Evolutionary conservation across 148 eudicot species (phyloP).

Genomic region (Simmondsia chinensis): DNA sequence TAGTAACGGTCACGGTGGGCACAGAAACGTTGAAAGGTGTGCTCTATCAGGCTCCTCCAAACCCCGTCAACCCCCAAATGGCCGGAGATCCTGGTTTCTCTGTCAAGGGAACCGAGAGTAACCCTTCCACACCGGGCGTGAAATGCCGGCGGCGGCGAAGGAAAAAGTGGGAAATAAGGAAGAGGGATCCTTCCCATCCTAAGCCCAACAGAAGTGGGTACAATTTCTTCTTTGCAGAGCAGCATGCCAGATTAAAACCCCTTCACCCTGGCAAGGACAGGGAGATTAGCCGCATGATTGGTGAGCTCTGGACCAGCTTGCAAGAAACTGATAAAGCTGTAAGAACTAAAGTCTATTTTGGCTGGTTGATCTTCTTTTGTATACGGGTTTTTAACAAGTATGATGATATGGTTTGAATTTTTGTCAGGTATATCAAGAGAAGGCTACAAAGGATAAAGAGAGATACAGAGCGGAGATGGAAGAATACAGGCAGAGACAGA

Average conservation of each 20-base stretch:
- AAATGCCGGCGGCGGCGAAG: conserved; percentile 40
- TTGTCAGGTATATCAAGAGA: conserved; percentile 79
- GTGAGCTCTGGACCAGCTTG: conserved; percentile 76
- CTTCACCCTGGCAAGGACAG: conserved; percentile 69
- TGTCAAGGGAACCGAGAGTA: conserved; percentile 3
- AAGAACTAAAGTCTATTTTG: conserved; percentile 18
- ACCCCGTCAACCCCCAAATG: conserved; percentile 3
- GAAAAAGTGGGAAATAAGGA: conserved; percentile 58
- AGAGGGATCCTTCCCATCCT: conserved; percentile 86
- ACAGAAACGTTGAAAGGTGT: conserved; percentile 68
- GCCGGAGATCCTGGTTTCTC: conserved; percentile 8
- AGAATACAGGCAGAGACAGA: conserved; percentile 41
- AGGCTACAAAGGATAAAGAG: conserved; percentile 75
- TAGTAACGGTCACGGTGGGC: conserved; percentile 74
- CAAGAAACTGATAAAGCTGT: conserved; percentile 61
- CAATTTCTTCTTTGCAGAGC: conserved; percentile 91
- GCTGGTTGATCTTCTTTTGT: too few species aligned
- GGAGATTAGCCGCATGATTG: conserved; percentile 89
- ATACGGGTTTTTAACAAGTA: too few species aligned
- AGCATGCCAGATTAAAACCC: conserved; percentile 72
- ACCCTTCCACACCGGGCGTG: conserved; percentile 15
- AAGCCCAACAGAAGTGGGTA: conserved; percentile 95
- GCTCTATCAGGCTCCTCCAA: conserved; percentile 49
- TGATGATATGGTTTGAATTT: too few species aligned
- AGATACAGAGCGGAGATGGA: conserved; percentile 81